These are phyloP conservation scores for Taiozyma onychis DNA, from an alignment of 1,139 yeast genomes.

Conservation along the genomic window DNA sequence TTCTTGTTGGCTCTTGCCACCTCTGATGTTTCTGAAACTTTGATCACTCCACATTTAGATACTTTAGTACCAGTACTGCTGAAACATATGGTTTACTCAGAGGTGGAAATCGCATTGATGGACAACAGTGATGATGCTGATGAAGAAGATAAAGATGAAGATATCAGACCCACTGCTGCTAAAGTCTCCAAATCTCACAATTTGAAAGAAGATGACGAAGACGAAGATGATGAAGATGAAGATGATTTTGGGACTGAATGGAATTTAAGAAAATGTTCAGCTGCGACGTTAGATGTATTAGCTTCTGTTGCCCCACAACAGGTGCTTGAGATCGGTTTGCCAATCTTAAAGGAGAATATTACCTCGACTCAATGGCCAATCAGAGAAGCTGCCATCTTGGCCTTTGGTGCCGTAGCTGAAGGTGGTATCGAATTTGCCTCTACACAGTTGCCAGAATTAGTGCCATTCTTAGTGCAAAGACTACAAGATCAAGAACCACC, in stretches of 20 bases:
- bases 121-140: slow-evolving; percentile 71
- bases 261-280: slow-evolving; percentile 91
- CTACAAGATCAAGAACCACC: slow-evolving; percentile 73
- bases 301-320: slow-evolving; percentile 64
- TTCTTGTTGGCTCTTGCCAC: slow-evolving; percentile 76
- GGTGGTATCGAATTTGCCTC: slow-evolving; percentile 74
- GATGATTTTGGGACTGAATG: slow-evolving; percentile 66
- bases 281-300: slow-evolving; percentile 83
- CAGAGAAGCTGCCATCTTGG: slow-evolving; percentile 89
- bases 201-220: slow-evolving; percentile 38
- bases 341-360: slow-evolving; percentile 68
- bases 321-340: slow-evolving; percentile 64
- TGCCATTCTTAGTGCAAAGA: slow-evolving; percentile 82
- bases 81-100: slow-evolving; percentile 82
- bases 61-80: slow-evolving; percentile 70
- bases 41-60: slow-evolving; percentile 52
- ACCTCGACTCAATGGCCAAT: slow-evolving; percentile 75
- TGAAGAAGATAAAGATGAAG: slow-evolving; percentile 87
- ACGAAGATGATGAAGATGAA: slow-evolving; percentile 65
- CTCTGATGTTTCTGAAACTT: slow-evolving; percentile 42
- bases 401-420: slow-evolving; percentile 91
- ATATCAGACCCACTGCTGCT: slow-evolving; percentile 73
- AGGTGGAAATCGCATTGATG: slow-evolving; percentile 68
- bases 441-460: slow-evolving; percentile 69
- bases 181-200: slow-evolving; percentile 65